Percentiles rank a stretch among this genome's conserved stretches.
Evolutionary conservation across 2,329 filamentous ascomycete genomes (phyloP).

Genomic region (Ophiostoma sp.): DNA sequence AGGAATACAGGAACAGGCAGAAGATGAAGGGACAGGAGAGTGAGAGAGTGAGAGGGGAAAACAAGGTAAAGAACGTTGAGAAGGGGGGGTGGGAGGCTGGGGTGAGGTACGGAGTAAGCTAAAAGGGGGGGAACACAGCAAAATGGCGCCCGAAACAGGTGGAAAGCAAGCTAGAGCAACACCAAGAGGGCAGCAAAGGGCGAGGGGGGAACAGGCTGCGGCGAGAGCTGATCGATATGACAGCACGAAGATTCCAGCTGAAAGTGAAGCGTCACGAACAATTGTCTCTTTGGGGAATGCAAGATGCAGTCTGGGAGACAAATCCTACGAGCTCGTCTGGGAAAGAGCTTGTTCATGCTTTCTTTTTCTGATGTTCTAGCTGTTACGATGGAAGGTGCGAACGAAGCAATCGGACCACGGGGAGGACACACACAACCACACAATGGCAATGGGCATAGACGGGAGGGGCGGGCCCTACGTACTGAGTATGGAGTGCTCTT

Average conservation of each 20-base stretch:
- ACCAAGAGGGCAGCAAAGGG: background rate
- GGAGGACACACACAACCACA: background rate
- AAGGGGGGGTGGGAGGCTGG: constrained; percentile 10
- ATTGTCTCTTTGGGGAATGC: background rate
- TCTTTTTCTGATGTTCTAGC: background rate
- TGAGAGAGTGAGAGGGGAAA: background rate
- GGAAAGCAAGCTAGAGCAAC: constrained; percentile 18
- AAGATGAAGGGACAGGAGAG: constrained; percentile 19
- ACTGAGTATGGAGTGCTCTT: background rate
- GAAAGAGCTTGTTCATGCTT: background rate
- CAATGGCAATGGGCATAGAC: background rate
- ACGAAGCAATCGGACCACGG: background rate
- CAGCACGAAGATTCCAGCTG: background rate
- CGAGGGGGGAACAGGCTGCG: background rate
- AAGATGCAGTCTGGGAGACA: background rate
- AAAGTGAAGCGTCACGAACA: constrained; percentile 8
- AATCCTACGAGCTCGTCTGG: too few species aligned
- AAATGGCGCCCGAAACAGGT: constrained; percentile 22
- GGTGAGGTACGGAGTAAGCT: constrained; percentile 17
- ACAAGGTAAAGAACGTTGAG: constrained; percentile 2
- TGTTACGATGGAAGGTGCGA: constrained; percentile 4
- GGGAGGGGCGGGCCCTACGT: background rate
- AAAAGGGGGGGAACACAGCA: constrained; percentile 13
- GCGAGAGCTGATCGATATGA: constrained; percentile 6
- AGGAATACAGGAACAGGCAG: constrained; percentile 11